Evolutionary conservation across 495 filamentous ascomycete genomes (phyloP).

Genomic region (Neurospora sp.): DNA sequence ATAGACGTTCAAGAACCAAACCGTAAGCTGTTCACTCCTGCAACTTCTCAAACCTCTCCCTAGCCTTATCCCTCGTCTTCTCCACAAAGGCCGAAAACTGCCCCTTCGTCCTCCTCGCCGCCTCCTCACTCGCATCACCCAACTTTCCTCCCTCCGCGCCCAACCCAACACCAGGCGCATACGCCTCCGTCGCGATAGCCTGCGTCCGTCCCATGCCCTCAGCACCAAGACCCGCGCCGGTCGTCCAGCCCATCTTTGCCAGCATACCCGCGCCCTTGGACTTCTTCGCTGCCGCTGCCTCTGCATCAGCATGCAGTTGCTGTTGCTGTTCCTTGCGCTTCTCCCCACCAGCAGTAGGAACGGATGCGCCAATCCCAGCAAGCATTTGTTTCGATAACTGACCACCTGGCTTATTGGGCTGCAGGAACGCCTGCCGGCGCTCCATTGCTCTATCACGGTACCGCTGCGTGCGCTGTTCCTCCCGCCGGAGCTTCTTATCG

Average conservation of each 20-base stretch:
- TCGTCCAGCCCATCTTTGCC: constrained; percentile 85
- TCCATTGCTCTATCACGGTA: constrained; percentile 83
- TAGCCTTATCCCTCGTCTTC: constrained; percentile 68
- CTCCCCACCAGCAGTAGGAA: constrained; percentile 1
- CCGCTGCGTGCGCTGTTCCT: constrained; percentile 30
- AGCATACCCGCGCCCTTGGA: constrained; percentile 83
- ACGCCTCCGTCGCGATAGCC: constrained; percentile 68
- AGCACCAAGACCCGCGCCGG: constrained; percentile 71
- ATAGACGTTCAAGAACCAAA: not conserved
- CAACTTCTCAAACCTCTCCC: constrained; percentile 65
- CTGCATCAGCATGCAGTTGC: not conserved
- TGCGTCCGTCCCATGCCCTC: constrained; percentile 67
- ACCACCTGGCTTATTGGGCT: constrained; percentile 37
- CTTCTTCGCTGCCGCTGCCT: constrained; percentile 22
- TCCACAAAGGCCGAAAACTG: constrained; percentile 66
- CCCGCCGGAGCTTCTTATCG: constrained; percentile 25
- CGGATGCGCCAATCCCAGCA: not conserved
- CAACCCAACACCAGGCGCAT: constrained; percentile 73
- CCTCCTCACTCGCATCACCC: constrained; percentile 76
- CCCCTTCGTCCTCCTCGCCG: constrained; percentile 57
- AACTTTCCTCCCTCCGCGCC: constrained; percentile 75
- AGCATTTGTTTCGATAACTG: not conserved
- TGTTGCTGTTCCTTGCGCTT: constrained; percentile 18
- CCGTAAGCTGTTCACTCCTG: not conserved
- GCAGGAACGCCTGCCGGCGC: constrained; percentile 65